These are phyloP conservation scores for Oryza brachyantha DNA, from an alignment of 176 grass and related monocot genomes.

Conservation along the genomic window DNA sequence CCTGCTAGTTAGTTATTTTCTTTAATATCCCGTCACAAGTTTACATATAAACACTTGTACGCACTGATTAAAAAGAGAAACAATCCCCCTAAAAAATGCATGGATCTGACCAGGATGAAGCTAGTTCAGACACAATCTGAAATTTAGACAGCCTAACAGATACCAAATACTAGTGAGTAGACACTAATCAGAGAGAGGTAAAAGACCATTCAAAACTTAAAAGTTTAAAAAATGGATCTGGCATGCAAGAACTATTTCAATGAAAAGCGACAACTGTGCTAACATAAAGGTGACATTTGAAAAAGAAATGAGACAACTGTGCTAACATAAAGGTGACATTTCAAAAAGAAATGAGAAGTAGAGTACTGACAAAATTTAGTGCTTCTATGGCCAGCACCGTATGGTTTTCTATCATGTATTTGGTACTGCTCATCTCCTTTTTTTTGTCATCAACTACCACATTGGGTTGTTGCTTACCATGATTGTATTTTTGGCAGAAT, in stretches of 20 bases:
- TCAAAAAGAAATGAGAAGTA: background rate
- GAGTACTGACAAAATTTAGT: conserved; percentile 14
- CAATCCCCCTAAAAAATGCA: background rate
- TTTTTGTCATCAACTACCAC: conserved; percentile 24
- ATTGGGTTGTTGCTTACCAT: conserved; percentile 31
- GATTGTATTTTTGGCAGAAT: conserved; percentile 61
- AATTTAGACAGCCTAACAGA: background rate
- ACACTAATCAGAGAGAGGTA: background rate
- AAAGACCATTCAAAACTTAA: background rate
- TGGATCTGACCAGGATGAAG: background rate
- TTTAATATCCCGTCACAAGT: background rate
- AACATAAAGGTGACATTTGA: background rate
- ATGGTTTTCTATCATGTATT: conserved; percentile 2
- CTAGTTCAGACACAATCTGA: background rate
- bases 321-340: background rate
- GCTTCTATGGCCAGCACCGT: background rate
- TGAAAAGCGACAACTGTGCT: background rate
- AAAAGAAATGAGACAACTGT: background rate
- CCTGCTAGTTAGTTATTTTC: background rate
- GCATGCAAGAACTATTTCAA: conserved; percentile 2
- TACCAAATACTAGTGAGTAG: background rate
- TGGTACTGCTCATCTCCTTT: conserved; percentile 14
- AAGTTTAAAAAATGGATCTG: background rate
- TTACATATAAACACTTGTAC: background rate
- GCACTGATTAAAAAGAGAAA: background rate